phyloP scores from a whole-genome alignment of 306 rosid genomes.

The Datisca glomerata region DNA sequence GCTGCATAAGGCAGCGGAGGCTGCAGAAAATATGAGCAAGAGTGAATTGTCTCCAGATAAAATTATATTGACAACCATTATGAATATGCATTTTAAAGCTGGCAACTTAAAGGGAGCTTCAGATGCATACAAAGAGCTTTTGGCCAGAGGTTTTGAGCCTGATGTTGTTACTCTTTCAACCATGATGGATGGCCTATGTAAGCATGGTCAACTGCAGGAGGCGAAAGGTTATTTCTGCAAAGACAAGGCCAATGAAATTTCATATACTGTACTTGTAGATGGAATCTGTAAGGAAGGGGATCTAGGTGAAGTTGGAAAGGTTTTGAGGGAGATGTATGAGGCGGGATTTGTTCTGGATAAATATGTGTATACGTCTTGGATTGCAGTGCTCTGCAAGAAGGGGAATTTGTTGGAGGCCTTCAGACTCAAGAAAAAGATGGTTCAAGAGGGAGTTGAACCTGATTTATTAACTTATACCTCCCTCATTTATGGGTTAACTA shows the following conservation, averaged over 20 bases:
- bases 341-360: constrained; percentile 26
- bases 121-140: constrained; percentile 10
- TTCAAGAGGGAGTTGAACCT: constrained; percentile 20
- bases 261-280: constrained; percentile 24
- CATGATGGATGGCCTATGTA: constrained; percentile 21
- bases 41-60: constrained; percentile 23
- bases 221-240: constrained; percentile 16
- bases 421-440: constrained; percentile 24
- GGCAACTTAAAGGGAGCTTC: constrained; percentile 20
- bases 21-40: constrained; percentile 11
- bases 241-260: constrained; percentile 24
- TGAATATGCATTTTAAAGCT: constrained; percentile 23
- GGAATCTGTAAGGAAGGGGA: constrained; percentile 23
- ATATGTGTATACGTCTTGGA: constrained; percentile 27
- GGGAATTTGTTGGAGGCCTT: constrained; percentile 28
- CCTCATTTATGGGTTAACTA: constrained; percentile 20
- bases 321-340: constrained; percentile 23
- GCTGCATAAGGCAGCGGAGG: constrained; percentile 15
- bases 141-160: constrained; percentile 22
- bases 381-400: constrained; percentile 25
- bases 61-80: constrained; percentile 23
- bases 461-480: constrained; percentile 29
- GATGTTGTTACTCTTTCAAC: constrained; percentile 21
- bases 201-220: constrained; percentile 21
- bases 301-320: constrained; percentile 18